Evolutionary conservation across 192 early-diverging fungal genomes (phyloP), one percentile per base, ranked within the genome.

Genomic region (Coemansia sp.): DNA sequence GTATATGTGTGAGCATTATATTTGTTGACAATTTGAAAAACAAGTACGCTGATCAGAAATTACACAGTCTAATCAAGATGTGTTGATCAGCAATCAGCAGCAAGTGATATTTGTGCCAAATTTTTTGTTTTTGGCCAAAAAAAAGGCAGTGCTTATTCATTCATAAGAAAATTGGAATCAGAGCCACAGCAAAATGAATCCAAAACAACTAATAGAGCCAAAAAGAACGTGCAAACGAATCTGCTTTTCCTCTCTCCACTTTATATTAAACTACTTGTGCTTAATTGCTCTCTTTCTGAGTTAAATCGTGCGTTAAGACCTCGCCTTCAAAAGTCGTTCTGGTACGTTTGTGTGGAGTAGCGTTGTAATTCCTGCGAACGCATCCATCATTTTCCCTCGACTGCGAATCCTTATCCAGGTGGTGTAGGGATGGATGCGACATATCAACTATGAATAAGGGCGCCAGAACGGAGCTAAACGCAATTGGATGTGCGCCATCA

Each of bases 291-390:
- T 71, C 66, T 42, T 57, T 57, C 63, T 58, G 64, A 71, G 77
- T 79, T 79, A 79, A 79, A 79, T 67, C 71, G 67, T 74, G 77
- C 77, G 71, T 74, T 74, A 71, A 79, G 77, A 71, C 64, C 56
- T 43, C 59, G 20, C 62, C 42, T 49, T 51, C 42, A 46, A 49
- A 48, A 68, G 40, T 35, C 57, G 37, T 61, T 66, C 59, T 68
- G 71, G 75, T 78, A 78, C 56, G 75, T 79, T 31, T 39, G 15
- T 7, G 15, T 35, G n/a, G 52, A 20, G 37, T 16, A 26, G 23
- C 8, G 48, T 3, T 10, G 25, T 26, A 7, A 7, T 51, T 26
- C 26, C 25, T 40, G 63, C 52, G 63, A 40, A 34, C 5, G 55
- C 31, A 57, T 57, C 55, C 55, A 57, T 57, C 30, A 25, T 16